Evolutionary conservation across 2,329 filamentous ascomycete species (phyloP).

Genomic region (Exophiala sp.): DNA sequence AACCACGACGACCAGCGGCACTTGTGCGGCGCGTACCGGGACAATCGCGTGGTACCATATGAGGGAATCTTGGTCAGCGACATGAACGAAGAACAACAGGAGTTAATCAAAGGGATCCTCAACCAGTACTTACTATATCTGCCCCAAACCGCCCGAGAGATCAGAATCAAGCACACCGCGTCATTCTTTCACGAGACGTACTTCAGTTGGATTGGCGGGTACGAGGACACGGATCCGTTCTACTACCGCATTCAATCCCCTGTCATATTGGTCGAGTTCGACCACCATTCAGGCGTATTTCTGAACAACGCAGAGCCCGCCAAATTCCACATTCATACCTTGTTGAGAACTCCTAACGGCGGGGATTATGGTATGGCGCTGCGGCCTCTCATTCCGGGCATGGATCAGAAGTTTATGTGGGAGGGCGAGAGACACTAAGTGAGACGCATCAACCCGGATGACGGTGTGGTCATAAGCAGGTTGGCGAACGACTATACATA

Average conservation of each 20-base stretch:
- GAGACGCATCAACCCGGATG: too few relatives aligned
- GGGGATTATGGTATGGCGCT: slow-evolving; percentile 69
- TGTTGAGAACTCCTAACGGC: slow-evolving; percentile 67
- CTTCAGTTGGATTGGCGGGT: slow-evolving; percentile 75
- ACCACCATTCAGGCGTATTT: slow-evolving; percentile 77
- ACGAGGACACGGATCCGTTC: slow-evolving; percentile 62
- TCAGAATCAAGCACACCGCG: slow-evolving; percentile 55
- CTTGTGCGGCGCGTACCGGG: slow-evolving; percentile 71
- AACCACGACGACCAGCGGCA: slow-evolving; percentile 79
- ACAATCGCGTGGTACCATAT: slow-evolving; percentile 73
- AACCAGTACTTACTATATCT: slow-evolving; percentile 67
- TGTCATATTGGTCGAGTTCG: slow-evolving; percentile 71
- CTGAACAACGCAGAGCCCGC: slow-evolving; percentile 68
- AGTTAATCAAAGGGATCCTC: slow-evolving; percentile 57
- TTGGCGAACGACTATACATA: too few relatives aligned
- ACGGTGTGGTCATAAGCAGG: too few relatives aligned
- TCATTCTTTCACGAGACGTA: slow-evolving; percentile 66
- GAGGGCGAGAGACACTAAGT: slow-evolving; percentile 15
- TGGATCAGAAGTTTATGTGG: slow-evolving; percentile 38
- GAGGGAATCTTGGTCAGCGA: slow-evolving; percentile 60
- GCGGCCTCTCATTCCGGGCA: slow-evolving; percentile 35
- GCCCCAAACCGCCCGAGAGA: slow-evolving; percentile 52
- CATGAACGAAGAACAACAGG: slow-evolving; percentile 50
- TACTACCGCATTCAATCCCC: slow-evolving; percentile 77
- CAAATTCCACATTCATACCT: slow-evolving; percentile 76